A percentile compares a stretch with the other conserved stretches of the same genome.
Conservation (phyloP, 2,329 filamentous ascomycete species). For the Neopestalotiopsis sp. region DNA sequence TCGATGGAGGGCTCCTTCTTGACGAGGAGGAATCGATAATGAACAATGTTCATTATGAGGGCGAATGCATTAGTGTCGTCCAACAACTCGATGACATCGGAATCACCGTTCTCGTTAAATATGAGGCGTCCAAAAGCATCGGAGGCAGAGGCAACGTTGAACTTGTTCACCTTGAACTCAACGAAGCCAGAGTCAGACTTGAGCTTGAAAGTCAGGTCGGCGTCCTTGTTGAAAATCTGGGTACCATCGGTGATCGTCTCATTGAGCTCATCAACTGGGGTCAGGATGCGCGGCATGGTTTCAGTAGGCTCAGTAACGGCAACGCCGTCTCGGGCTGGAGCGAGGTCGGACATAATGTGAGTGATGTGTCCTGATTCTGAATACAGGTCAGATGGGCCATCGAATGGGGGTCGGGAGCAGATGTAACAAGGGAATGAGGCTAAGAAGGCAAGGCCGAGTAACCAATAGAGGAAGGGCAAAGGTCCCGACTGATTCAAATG, state of each 20-base stretch:
- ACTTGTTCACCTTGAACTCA: slow-evolving; percentile 11
- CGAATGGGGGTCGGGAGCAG: neutral
- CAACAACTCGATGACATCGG: slow-evolving; percentile 22
- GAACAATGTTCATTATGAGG: slow-evolving; percentile 28
- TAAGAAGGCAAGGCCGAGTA: neutral
- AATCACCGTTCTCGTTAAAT: slow-evolving; percentile 16
- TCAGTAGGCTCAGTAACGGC: neutral
- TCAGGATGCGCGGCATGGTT: neutral
- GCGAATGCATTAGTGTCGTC: slow-evolving; percentile 25
- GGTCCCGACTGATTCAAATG: neutral
- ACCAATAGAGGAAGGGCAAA: neutral
- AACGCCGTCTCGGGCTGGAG: neutral
- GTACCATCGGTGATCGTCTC: neutral
- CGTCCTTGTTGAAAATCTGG: neutral
- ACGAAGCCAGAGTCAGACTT: neutral
- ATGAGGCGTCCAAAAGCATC: slow-evolving; percentile 26
- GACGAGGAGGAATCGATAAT: slow-evolving; percentile 29
- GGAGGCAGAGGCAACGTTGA: slow-evolving; percentile 18
- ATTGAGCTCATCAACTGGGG: slow-evolving; percentile 3
- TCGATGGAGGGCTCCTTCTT: slow-evolving; percentile 22
- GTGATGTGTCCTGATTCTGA: neutral
- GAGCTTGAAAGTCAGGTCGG: neutral
- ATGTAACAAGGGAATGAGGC: neutral
- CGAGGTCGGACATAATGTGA: neutral
- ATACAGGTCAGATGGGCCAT: neutral